A percentile compares a stretch with the other conserved stretches of the same genome.
These are phyloP conservation scores for Coemansia sp. DNA, from an alignment of 371 early-diverging fungal species.

Conservation along the genomic window DNA sequence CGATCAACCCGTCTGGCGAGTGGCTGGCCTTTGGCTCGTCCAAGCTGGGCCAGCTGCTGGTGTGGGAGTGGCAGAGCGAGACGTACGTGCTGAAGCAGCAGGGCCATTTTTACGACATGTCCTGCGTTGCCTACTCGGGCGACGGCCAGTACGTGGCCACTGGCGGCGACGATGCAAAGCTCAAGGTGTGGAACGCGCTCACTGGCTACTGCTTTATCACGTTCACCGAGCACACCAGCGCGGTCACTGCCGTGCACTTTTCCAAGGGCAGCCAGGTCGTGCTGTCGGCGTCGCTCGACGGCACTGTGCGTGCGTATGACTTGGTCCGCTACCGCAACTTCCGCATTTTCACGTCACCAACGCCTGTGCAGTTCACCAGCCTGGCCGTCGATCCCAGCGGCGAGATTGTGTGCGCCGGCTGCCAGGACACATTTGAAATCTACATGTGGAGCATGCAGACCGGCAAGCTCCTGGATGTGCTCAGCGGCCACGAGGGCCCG, in stretches of 20 bases:
- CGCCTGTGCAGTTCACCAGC: slow-evolving; percentile 92
- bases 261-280: slow-evolving; percentile 86
- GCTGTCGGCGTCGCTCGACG: slow-evolving; percentile 93
- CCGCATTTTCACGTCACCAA: slow-evolving; percentile 93
- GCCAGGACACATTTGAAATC: slow-evolving; percentile 93
- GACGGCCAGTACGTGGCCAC: slow-evolving; percentile 96
- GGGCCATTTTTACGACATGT: slow-evolving; percentile 94
- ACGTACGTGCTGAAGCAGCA: slow-evolving; percentile 97
- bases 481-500: slow-evolving; percentile 93
- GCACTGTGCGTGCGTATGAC: slow-evolving; percentile 97
- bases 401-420: slow-evolving; percentile 94
- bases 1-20: slow-evolving; percentile 89
- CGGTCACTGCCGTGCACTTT: slow-evolving; percentile 84
- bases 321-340: slow-evolving; percentile 96
- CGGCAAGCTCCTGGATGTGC: slow-evolving; percentile 91
- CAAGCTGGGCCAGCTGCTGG: slow-evolving; percentile 90
- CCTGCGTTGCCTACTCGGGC: slow-evolving; percentile 79
- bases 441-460: slow-evolving; percentile 98
- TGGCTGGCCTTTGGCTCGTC: slow-evolving; percentile 96
- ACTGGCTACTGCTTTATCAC: slow-evolving; percentile 98
- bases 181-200: slow-evolving; percentile 95
- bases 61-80: slow-evolving; percentile 99
- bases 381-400: slow-evolving; percentile 95
- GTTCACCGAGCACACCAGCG: slow-evolving; percentile 87
- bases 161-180: slow-evolving; percentile 95